Evolutionary conservation across 2,329 filamentous ascomycete genomes (phyloP).

Genomic region (Leptographium procerum): DNA sequence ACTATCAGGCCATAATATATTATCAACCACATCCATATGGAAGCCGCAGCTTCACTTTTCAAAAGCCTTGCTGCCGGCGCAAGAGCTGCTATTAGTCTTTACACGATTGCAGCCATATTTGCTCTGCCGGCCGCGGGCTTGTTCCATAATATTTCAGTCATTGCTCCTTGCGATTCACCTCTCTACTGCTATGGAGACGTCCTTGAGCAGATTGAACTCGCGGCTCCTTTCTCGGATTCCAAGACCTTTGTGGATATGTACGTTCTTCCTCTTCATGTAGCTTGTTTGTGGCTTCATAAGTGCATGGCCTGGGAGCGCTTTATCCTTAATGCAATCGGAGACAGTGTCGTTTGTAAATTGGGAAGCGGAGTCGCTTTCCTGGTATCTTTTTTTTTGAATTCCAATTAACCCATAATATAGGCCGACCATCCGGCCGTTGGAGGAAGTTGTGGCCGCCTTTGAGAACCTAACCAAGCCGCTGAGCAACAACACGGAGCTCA

Average conservation of each 20-base stretch:
- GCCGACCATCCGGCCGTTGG: slow-evolving; percentile 47
- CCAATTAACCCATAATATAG: slow-evolving; percentile 18
- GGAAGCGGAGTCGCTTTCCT: too few relatives aligned
- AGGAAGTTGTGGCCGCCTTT: slow-evolving; percentile 51
- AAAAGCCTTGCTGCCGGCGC: background rate
- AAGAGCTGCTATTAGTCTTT: background rate
- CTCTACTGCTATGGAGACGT: slow-evolving; percentile 58
- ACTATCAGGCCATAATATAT: background rate
- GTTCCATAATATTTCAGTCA: slow-evolving; percentile 47
- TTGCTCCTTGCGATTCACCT: slow-evolving; percentile 55
- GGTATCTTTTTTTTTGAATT: background rate
- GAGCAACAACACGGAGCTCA: slow-evolving; percentile 49
- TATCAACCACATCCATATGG: slow-evolving; percentile 1
- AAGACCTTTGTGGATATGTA: slow-evolving; percentile 64
- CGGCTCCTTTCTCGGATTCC: slow-evolving; percentile 52
- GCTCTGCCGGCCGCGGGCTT: slow-evolving; percentile 28
- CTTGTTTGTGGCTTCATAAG: background rate
- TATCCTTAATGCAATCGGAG: background rate
- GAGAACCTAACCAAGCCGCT: slow-evolving; percentile 47
- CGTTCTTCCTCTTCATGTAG: slow-evolving; percentile 10
- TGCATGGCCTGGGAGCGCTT: background rate
- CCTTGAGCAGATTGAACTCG: slow-evolving; percentile 50
- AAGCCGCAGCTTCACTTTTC: background rate
- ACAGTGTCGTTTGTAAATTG: too few relatives aligned
- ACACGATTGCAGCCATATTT: background rate